Evolutionary conservation across 129 eudicot species (phyloP), one percentile per base, ranked within the genome.

Genomic region (Sambucus nigra): DNA sequence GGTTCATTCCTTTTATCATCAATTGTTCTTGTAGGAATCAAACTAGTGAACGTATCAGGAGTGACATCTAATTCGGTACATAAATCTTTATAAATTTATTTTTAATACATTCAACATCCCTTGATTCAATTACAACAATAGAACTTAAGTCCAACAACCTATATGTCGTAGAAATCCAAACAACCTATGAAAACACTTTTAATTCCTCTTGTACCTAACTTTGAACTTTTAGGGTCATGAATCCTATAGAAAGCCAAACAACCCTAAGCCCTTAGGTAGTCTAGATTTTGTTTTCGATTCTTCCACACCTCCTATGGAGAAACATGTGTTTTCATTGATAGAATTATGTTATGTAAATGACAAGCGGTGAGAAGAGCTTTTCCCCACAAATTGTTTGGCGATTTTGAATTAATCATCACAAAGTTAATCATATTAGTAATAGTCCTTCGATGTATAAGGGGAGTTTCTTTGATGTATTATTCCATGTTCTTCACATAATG

Each of bases 401-500:
- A 32, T 2, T 23, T 35, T 18, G 59, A 48, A 62, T 50, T 29
- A 1, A 50, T 0, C 0, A 62, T 2, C 59, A 62, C 50, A 35
- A 25, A 16, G 35, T 62, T 49, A 15, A 50, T 15, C 67, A 50
- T 48, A n/a, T 50, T 38, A 5, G 14, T 13, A 14, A 21, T 10
- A 0, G 42, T 50, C 0, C 50, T 16, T 49, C 50, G 64, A 59
- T 9, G 64, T 56, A 7, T 51, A 46, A 0, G 70, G 70, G 10
- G 69, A 60, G 19, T 27, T n/a, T 6, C 4, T 50, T 53, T 72
- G 59, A 35, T 72, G 68, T 5, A 60, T 46, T 0, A 72, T 52
- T 1, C 77, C 77, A 45, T 65, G 24, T 1, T 31, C 27, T 28
- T 64, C 66, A 71, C 51, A 71, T 51, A 20, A 58, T 0, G 4